phyloP scores from a whole-genome alignment of 768 basidiomycete species.

The Suillus brevipes region DNA sequence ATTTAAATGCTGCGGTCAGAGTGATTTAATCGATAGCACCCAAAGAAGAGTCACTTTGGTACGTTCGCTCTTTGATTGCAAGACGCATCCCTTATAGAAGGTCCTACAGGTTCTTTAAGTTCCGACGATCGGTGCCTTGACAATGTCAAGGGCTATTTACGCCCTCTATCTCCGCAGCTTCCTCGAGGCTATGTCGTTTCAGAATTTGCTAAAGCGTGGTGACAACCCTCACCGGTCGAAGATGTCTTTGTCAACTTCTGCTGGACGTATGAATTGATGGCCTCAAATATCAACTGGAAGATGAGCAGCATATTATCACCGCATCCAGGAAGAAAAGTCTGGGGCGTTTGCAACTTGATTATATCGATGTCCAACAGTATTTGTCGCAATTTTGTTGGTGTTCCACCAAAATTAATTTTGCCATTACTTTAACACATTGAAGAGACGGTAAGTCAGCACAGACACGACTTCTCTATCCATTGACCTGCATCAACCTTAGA shows the following conservation, averaged over 20 bases:
- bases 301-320: conserved; percentile 59
- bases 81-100: conserved; percentile 39
- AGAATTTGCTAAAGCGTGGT: conserved; percentile 1
- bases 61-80: background rate
- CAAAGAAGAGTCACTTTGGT: conserved; percentile 13
- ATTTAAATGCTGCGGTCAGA: conserved; percentile 52
- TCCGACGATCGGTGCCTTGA: conserved; percentile 61
- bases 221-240: conserved; percentile 30
- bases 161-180: conserved; percentile 56
- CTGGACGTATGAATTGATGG: conserved; percentile 17
- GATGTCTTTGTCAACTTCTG: conserved; percentile 37
- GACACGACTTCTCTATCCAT: background rate
- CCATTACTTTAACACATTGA: conserved; percentile 30
- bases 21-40: conserved; percentile 43
- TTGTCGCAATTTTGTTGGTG: conserved; percentile 15
- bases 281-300: background rate
- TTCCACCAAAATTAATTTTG: conserved; percentile 21
- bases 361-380: conserved; percentile 75
- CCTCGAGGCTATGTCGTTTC: conserved; percentile 45
- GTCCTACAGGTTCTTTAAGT: conserved; percentile 52
- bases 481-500: conserved; percentile 32
- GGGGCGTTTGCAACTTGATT: conserved; percentile 71
- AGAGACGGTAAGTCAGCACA: conserved; percentile 43
- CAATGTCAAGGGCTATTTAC: conserved; percentile 48
- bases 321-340: conserved; percentile 56